phyloP scores from a whole-genome alignment of 257 asterid genomes.

The Plantago major region DNA sequence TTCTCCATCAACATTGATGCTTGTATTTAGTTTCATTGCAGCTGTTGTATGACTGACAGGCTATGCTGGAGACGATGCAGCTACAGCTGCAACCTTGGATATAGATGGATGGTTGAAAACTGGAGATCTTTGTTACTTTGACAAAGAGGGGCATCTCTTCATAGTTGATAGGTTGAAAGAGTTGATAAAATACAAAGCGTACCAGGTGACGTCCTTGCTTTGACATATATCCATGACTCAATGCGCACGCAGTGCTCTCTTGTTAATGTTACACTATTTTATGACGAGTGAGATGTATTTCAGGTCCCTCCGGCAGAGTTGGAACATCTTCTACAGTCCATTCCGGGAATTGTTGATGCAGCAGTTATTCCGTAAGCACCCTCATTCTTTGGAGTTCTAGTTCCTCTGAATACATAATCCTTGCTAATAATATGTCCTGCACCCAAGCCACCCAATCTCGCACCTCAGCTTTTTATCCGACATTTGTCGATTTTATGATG shows the following conservation, averaged over 20 bases:
- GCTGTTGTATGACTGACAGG: conserved; percentile 42
- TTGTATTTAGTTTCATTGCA: too few relatives aligned
- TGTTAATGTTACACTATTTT: too few relatives aligned
- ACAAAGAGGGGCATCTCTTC: conserved; percentile 69
- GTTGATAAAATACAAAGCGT: conserved; percentile 85
- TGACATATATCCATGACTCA: not conserved
- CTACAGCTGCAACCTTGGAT: conserved; percentile 76
- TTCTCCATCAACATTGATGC: too few relatives aligned
- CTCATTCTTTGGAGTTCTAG: not conserved
- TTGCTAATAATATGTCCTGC: too few relatives aligned
- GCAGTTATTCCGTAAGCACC: conserved; percentile 89
- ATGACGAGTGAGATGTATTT: conserved; percentile 12
- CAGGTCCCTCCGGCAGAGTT: conserved; percentile 98
- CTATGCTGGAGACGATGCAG: conserved; percentile 75
- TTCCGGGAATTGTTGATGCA: conserved; percentile 82
- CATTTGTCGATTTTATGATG: too few relatives aligned
- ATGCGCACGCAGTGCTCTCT: not conserved
- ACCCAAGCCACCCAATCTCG: too few relatives aligned
- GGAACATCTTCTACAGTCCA: conserved; percentile 78
- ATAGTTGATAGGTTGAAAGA: conserved; percentile 89
- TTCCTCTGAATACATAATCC: too few relatives aligned
- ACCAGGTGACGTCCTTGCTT: conserved; percentile 48
- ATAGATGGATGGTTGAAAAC: conserved; percentile 95
- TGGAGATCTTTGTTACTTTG: conserved; percentile 91
- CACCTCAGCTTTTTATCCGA: too few relatives aligned